Percentiles rank a stretch among this genome's conserved stretches.
Conservation (phyloP, 495 filamentous ascomycete genomes). For the Bombardia bombarda region DNA sequence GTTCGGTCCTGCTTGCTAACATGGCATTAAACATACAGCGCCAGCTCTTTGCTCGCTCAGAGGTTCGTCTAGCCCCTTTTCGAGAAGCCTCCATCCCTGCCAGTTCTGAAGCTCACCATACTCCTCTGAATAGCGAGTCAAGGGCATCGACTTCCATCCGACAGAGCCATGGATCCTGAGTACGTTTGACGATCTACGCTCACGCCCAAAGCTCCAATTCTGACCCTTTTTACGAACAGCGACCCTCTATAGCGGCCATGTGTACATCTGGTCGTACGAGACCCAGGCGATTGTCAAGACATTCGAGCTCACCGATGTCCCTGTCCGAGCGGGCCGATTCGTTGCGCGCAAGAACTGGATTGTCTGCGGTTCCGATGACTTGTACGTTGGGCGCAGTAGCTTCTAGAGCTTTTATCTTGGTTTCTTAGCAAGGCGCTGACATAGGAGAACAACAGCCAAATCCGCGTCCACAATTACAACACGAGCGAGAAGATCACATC, state of each 20-base stretch:
- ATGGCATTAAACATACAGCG: slow-evolving; percentile 25
- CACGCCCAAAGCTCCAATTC: neutral
- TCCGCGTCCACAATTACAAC: slow-evolving; percentile 81
- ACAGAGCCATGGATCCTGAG: slow-evolving; percentile 95
- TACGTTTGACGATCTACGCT: slow-evolving; percentile 2
- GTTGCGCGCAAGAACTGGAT: slow-evolving; percentile 99
- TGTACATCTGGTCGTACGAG: slow-evolving; percentile 99
- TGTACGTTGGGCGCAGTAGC: slow-evolving; percentile 55
- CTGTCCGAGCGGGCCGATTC: slow-evolving; percentile 93
- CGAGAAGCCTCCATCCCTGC: slow-evolving; percentile 47
- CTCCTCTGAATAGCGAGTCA: slow-evolving; percentile 69
- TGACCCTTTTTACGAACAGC: slow-evolving; percentile 11
- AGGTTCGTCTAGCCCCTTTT: slow-evolving; percentile 59
- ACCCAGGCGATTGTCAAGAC: slow-evolving; percentile 97
- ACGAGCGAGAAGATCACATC: slow-evolving; percentile 98
- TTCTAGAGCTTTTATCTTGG: no score
- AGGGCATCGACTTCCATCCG: slow-evolving; percentile 96
- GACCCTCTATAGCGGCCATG: slow-evolving; percentile 95
- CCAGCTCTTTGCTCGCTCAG: slow-evolving; percentile 28
- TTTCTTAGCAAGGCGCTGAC: neutral
- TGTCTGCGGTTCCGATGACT: slow-evolving; percentile 96
- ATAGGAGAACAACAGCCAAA: slow-evolving; percentile 17
- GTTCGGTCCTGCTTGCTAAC: slow-evolving; percentile 6
- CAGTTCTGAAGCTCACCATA: slow-evolving; percentile 5
- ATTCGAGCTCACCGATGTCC: slow-evolving; percentile 98